Percentiles rank a stretch among this genome's conserved stretches.
phyloP scores from a whole-genome alignment of 2,329 filamentous ascomycete species.

The Polychaeton citri region DNA sequence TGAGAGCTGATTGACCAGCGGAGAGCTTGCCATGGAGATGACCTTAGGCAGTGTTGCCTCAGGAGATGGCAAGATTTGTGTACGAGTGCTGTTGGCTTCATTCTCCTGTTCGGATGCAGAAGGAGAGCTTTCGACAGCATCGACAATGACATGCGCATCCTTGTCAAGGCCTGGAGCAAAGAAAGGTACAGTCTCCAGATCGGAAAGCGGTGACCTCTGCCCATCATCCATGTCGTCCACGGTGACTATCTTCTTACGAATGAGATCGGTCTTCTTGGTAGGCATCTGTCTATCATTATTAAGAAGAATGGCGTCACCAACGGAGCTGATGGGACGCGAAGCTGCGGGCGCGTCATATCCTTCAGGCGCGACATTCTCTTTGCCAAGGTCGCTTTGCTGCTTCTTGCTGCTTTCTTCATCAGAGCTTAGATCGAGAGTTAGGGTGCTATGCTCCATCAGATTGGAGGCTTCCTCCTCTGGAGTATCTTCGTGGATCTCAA shows the following conservation, averaged over 20 bases:
- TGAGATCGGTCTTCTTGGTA: slow-evolving; percentile 13
- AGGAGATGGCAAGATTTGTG: too few species aligned
- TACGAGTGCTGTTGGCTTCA: too few species aligned
- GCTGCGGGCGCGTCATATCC: slow-evolving; percentile 23
- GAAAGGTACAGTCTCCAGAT: slow-evolving; percentile 23
- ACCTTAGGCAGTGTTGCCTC: too few species aligned
- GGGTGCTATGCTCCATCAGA: slow-evolving; percentile 80
- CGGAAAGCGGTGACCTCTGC: slow-evolving; percentile 19
- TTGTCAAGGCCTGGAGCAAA: slow-evolving; percentile 20
- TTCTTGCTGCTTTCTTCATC: slow-evolving; percentile 60
- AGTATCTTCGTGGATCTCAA: slow-evolving; percentile 89
- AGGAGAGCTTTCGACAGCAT: slow-evolving; percentile 2
- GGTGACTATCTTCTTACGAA: slow-evolving; percentile 16
- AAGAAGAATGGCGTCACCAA: background rate
- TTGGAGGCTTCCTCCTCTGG: slow-evolving; percentile 85
- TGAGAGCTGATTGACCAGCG: too few species aligned
- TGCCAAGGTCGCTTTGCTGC: slow-evolving; percentile 51
- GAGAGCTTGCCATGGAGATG: too few species aligned
- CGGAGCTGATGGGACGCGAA: slow-evolving; percentile 3
- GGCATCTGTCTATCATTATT: background rate
- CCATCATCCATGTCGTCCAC: slow-evolving; percentile 23
- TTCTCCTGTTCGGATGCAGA: too few species aligned
- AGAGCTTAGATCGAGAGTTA: slow-evolving; percentile 74
- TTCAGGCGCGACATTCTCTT: slow-evolving; percentile 81
- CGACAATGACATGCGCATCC: slow-evolving; percentile 17